A percentile compares a stretch with the other conserved stretches of the same genome.
phyloP scores from a whole-genome alignment of 1,139 yeast species.

The Hyphopichia fennica region DNA sequence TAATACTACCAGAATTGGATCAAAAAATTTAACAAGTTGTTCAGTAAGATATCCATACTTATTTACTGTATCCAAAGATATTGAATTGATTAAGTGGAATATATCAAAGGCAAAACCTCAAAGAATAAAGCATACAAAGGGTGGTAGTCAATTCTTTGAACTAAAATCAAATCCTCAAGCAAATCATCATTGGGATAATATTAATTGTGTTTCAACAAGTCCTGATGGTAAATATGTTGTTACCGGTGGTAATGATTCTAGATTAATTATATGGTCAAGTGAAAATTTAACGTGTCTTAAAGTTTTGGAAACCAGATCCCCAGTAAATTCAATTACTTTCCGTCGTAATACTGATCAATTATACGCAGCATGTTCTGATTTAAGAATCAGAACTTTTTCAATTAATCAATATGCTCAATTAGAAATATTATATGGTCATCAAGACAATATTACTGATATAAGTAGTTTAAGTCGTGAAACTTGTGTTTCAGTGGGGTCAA shows the following conservation, averaged over 20 bases:
- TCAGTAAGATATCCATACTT: constrained; percentile 58
- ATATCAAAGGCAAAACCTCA: constrained; percentile 52
- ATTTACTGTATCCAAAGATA: constrained; percentile 83
- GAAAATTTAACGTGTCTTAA: constrained; percentile 74
- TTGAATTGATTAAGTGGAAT: constrained; percentile 77
- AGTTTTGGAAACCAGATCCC: constrained; percentile 75
- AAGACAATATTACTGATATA: constrained; percentile 81
- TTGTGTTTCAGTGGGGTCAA: constrained; percentile 92
- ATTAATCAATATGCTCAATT: constrained; percentile 84
- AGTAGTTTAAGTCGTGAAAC: constrained; percentile 81
- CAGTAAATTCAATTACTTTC: constrained; percentile 71
- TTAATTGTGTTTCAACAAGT: constrained; percentile 77
- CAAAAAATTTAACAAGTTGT: constrained; percentile 55
- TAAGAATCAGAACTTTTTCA: constrained; percentile 84
- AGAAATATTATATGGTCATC: constrained; percentile 93
- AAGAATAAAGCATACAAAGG: constrained; percentile 63
- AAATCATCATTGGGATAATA: constrained; percentile 74
- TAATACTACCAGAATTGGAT: constrained; percentile 56
- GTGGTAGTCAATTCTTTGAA: constrained; percentile 50
- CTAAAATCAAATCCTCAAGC: constrained; percentile 36
- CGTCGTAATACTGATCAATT: constrained; percentile 81
- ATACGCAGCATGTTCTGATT: constrained; percentile 91
- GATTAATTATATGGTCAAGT: constrained; percentile 82
- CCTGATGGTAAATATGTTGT: constrained; percentile 87
- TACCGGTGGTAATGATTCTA: constrained; percentile 85